These are phyloP conservation scores for Phytophthora brassicae DNA, from an alignment of 352 stramenopile genomes.

Conservation along the genomic window DNA sequence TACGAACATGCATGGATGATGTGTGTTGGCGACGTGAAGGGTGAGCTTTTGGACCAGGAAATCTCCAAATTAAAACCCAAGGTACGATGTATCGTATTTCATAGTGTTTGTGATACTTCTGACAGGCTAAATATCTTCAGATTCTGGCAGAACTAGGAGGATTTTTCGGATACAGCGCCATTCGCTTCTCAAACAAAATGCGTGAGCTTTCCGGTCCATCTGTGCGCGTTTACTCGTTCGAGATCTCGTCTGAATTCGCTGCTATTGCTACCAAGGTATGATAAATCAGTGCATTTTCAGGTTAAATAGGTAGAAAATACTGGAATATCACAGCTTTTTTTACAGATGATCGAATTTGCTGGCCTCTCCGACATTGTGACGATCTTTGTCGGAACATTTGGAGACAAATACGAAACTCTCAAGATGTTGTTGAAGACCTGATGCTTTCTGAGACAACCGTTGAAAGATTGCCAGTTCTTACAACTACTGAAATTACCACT, in stretches of 20 bases:
- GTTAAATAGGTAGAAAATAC: not conserved
- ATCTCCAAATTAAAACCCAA: slow-evolving; percentile 37
- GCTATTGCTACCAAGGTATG: slow-evolving; percentile 42
- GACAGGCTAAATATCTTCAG: not conserved
- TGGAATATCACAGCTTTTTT: not conserved
- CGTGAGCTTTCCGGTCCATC: slow-evolving; percentile 23
- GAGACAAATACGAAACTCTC: slow-evolving; percentile 28
- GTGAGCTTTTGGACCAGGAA: slow-evolving; percentile 39
- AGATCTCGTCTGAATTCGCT: slow-evolving; percentile 37
- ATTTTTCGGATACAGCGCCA: slow-evolving; percentile 45
- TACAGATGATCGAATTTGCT: slow-evolving; percentile 36
- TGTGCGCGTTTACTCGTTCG: slow-evolving; percentile 48
- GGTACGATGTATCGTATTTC: not conserved
- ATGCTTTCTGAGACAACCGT: too few relatives aligned
- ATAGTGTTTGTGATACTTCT: not conserved
- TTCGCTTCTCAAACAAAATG: slow-evolving; percentile 42
- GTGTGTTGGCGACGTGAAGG: slow-evolving; percentile 49
- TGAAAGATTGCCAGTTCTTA: too few relatives aligned
- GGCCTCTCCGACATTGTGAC: slow-evolving; percentile 34
- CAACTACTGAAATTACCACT: too few relatives aligned
- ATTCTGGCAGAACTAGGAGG: slow-evolving; percentile 47
- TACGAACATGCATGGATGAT: slow-evolving; percentile 42
- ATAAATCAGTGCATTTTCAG: not conserved
- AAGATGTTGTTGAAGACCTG: too few relatives aligned
- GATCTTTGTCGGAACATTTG: slow-evolving; percentile 41